Evolutionary conservation across 2,329 filamentous ascomycete species (phyloP), one percentile per base, ranked within the genome.

Genomic region (Beauveria varroae): DNA sequence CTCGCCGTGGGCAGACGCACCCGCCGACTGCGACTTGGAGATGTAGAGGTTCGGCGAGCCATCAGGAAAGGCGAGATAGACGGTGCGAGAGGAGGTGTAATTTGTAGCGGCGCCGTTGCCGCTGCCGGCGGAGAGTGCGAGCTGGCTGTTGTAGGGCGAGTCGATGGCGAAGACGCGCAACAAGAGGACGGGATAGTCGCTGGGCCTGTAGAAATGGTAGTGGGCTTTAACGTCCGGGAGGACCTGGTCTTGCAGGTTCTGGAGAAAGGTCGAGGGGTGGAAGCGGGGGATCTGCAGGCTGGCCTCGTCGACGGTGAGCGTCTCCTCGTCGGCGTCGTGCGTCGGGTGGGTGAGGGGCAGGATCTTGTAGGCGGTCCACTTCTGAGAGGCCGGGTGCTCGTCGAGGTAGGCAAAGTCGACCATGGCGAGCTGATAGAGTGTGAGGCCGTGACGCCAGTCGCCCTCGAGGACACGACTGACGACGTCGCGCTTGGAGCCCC

Each of bases 21-120:
- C 76, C 0, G 73, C 71, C 24, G 76, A 71, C 62, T 80, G 77
- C 6, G 80, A 76, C 62, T 79, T 84, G 56, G 82, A 83, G 49
- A 86, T 77, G 71, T 91, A 96, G 50, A 96, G 78, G 64, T 87
- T 86, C 0, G 91, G 89, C 12, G 89, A 88, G 40, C 87, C 88
- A 68, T 93, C 87, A 0, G 92, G 91, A 67, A 96, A 93, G 1
- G 90, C 89, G 63, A 96, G 79, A 68, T 91, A 95, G 44, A 96
- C 83, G 2, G 89, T 88, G 65, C 86, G 83, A 14, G 86, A 86
- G 1, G 84, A 78, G 65, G 91, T 86, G n/a, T 83, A 80, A 62
- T 78, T 79, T 53, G 80, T 70, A 18, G 72, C 67, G 5, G 68
- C 63, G 9, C 70, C 71, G 46, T 73, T 75, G 67, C 63, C 63